A percentile compares a stretch with the other conserved stretches of the same genome.
These are phyloP conservation scores for Castanospermum australe DNA, from an alignment of 306 rosid genomes.

Conservation along the genomic window DNA sequence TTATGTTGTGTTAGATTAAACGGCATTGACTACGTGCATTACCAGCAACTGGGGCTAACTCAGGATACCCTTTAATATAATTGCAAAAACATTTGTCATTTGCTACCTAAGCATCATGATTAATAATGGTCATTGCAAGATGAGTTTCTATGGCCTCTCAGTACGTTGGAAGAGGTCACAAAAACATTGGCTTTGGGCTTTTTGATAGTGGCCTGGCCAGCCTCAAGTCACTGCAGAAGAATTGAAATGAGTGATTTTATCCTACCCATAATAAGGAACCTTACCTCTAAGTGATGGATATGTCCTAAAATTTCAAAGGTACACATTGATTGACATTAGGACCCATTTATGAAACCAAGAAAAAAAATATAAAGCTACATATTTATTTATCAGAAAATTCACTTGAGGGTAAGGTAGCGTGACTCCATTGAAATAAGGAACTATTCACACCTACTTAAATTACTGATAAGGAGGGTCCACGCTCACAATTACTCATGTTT, in stretches of 20 bases:
- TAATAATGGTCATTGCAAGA: constrained; percentile 29
- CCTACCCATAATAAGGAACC: too few relatives aligned
- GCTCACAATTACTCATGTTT: neutral
- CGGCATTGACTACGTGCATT: constrained; percentile 64
- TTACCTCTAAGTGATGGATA: too few relatives aligned
- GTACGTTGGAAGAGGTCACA: neutral
- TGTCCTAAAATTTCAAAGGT: too few relatives aligned
- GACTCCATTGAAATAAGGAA: neutral
- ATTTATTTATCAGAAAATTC: too few relatives aligned
- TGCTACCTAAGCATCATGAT: neutral
- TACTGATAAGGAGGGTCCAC: neutral
- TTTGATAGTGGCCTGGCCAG: neutral
- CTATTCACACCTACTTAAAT: neutral
- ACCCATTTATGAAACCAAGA: too few relatives aligned
- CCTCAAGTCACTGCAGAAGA: neutral
- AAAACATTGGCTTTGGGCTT: neutral
- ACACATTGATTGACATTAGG: too few relatives aligned
- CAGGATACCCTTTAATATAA: constrained; percentile 29
- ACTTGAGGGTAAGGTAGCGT: too few relatives aligned
- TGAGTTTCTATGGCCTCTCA: neutral
- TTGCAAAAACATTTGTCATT: constrained; percentile 13
- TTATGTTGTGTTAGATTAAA: constrained; percentile 71
- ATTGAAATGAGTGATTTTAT: neutral
- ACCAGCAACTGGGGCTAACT: constrained; percentile 54
- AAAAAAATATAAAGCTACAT: too few relatives aligned